Base-by-base conservation (phyloP, 2,329 filamentous ascomycete species). In the Didymella keratinophila region DNA sequence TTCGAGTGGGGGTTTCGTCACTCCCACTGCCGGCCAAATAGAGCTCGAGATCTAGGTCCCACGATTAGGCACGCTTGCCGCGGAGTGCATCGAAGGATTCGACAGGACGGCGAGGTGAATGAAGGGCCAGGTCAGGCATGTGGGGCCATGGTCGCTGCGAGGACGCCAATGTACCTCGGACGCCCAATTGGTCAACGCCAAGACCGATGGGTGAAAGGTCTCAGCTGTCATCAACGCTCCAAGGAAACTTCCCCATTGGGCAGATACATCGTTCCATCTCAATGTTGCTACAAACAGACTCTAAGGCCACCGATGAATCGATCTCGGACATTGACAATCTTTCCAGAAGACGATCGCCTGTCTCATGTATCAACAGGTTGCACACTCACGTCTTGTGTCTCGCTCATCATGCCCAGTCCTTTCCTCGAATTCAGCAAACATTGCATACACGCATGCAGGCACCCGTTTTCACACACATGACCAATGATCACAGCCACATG, bases 391-490 rank as follows among this genome's bases (percentile, higher is more conserved):
- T 41, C 39, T 36, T 43, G 39, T 51, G 46, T 47, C 34, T 51
- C 45, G 27, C 41, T 50, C 6, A 4, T 6, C 20, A 58, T 54
- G 56, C 56, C 37, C 53, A 47, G 50, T 47, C 36, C 20, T 34
- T 52, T 51, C 56, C 53, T 55, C 49, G 51, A 62, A 62, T 39
- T 61, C 39, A 59, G 50, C 46, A 47, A 52, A 60, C 54, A 47
- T 55, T 56, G 60, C 60, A 60, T 65, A 52, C 59, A 56, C 53
- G 47, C 32, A 56, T 54, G 64, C 60, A 53, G 28, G 49, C 55
- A 59, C 50, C 58, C 58, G 59, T 46, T 45, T 44, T 46, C 48
- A 55, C 42, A 63, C 47, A 56, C 52, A 50, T 59, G 66, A 61
- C 49, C 49, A 41, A 27, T 43, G 20, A 21, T 28, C 46, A 54